Percentiles rank a stretch among this genome's conserved stretches.
phyloP scores from a whole-genome alignment of 306 rosid species.

The Castanea crenata region DNA sequence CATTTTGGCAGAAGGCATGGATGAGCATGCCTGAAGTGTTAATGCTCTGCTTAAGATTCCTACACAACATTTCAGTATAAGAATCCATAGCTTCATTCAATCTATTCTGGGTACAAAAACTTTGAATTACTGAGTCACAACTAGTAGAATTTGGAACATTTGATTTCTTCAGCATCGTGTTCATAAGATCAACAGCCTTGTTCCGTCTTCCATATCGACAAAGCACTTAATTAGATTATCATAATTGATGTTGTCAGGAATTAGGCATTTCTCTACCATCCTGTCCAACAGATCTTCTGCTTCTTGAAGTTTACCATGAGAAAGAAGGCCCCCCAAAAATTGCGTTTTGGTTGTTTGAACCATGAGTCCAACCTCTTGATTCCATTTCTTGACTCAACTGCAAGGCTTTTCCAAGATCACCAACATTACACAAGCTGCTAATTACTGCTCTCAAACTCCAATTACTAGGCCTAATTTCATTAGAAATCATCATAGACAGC shows the following conservation, averaged over 20 bases:
- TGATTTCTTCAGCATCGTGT: slow-evolving; percentile 69
- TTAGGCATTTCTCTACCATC: slow-evolving; percentile 55
- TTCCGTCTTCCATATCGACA: slow-evolving; percentile 53
- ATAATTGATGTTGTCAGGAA: slow-evolving; percentile 61
- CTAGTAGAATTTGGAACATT: slow-evolving; percentile 54
- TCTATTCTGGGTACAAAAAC: slow-evolving; percentile 48
- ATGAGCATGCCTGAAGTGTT: slow-evolving; percentile 49
- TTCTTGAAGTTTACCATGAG: slow-evolving; percentile 53
- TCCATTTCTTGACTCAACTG: slow-evolving; percentile 69
- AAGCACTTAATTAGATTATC: slow-evolving; percentile 57
- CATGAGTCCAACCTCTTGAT: slow-evolving; percentile 62
- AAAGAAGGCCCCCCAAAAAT: slow-evolving; percentile 58
- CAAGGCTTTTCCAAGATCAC: slow-evolving; percentile 58
- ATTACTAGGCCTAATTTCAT: slow-evolving; percentile 58
- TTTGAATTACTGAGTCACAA: slow-evolving; percentile 58
- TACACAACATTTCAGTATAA: slow-evolving; percentile 60
- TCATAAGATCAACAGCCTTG: slow-evolving; percentile 62
- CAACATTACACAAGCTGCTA: slow-evolving; percentile 47
- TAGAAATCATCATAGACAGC: slow-evolving; percentile 62
- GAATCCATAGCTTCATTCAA: slow-evolving; percentile 59
- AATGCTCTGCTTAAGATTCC: slow-evolving; percentile 54
- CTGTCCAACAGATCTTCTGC: slow-evolving; percentile 65
- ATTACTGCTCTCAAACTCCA: slow-evolving; percentile 63
- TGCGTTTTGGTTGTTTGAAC: slow-evolving; percentile 56
- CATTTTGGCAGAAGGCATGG: slow-evolving; percentile 45